Conservation (phyloP, 2,329 filamentous ascomycete genomes). For the Botrytis elliptica region DNA sequence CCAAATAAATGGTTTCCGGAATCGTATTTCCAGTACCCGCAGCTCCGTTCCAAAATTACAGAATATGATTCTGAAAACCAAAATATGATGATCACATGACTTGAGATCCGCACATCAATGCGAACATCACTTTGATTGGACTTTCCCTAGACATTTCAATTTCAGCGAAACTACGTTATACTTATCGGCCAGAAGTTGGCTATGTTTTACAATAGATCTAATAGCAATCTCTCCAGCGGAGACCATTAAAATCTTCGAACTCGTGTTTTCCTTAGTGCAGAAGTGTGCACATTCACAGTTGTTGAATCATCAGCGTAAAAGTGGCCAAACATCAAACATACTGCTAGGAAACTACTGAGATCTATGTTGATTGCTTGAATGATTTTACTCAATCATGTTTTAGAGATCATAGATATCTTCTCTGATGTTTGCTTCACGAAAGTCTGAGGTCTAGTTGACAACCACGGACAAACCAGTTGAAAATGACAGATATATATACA, state of each 20-base stretch:
- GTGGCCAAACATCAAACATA: background rate
- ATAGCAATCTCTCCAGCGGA: too few relatives aligned
- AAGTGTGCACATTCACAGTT: background rate
- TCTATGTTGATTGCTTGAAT: too few relatives aligned
- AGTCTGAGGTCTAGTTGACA: background rate
- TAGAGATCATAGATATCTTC: background rate
- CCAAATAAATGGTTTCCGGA: background rate
- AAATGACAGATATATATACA: background rate
- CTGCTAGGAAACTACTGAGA: background rate
- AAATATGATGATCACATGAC: background rate
- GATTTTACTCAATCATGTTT: too few relatives aligned
- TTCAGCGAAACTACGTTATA: background rate
- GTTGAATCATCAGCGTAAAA: background rate
- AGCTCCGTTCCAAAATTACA: too few relatives aligned
- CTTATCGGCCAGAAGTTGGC: background rate
- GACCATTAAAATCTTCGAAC: fast-evolving
- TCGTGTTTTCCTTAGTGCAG: background rate
- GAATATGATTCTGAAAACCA: background rate
- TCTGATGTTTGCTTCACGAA: background rate
- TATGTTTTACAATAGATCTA: background rate
- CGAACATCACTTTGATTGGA: background rate
- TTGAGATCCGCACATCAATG: background rate
- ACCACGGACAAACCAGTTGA: background rate
- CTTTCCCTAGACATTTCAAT: background rate
- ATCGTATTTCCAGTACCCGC: too few relatives aligned